Conservation (phyloP, 176 grass and related monocot genomes). For the Triticum urartu region DNA sequence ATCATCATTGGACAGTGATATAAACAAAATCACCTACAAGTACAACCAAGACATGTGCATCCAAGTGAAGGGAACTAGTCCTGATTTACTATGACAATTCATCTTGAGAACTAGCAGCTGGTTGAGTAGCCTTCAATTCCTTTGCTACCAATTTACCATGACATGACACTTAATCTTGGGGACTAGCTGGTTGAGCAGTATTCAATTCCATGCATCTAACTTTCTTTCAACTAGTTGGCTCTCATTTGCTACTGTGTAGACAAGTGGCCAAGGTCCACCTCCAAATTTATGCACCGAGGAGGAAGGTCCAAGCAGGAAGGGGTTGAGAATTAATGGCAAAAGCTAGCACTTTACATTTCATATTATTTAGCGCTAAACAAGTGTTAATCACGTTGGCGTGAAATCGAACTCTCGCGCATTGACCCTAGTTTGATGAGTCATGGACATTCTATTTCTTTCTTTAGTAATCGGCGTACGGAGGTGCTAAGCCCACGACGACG, state of each 20-base stretch:
- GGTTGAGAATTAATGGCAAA: slow-evolving; percentile 61
- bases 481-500: background rate
- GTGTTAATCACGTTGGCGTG: slow-evolving; percentile 30
- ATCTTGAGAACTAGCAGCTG: background rate
- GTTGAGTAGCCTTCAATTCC: background rate
- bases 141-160: background rate
- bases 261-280: slow-evolving; percentile 51
- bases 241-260: slow-evolving; percentile 34
- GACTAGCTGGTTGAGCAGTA: background rate
- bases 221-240: slow-evolving; percentile 30
- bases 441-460: background rate
- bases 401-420: slow-evolving; percentile 53
- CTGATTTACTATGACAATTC: background rate
- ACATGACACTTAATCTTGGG: background rate
- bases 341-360: slow-evolving; percentile 46
- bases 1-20: slow-evolving; percentile 44
- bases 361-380: slow-evolving; percentile 2
- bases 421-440: slow-evolving; percentile 42
- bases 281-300: slow-evolving; percentile 47
- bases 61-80: slow-evolving; percentile 16
- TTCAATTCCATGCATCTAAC: slow-evolving; percentile 11
- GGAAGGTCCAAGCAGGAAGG: slow-evolving; percentile 62
- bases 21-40: background rate
- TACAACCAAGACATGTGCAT: background rate
- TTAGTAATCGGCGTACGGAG: background rate